Base-by-base conservation (phyloP, 2,329 filamentous ascomycete genomes). In the Calonectria pauciramosa region DNA sequence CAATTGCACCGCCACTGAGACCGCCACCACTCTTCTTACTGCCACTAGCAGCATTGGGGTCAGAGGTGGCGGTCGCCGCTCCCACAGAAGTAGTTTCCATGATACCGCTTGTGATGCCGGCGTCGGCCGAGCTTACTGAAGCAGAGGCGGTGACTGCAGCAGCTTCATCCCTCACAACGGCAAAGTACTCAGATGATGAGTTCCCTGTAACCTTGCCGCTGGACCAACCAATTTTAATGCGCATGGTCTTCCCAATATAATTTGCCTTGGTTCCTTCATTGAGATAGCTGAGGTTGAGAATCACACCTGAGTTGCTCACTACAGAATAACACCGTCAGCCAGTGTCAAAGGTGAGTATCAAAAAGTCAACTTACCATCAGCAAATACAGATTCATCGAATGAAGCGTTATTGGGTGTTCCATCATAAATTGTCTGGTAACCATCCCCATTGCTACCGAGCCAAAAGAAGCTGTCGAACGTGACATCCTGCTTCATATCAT, bases 1-100 rank as follows among this genome's bases (percentile, higher is more conserved):
- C 86, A 44, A 87, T 87, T 68, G 87, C 87, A 30, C 87, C 89
- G 0, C 80, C 82, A 4, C 84, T 81, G 4, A 90, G 82, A 3
- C 84, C 80, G 13, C 80, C 77, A 16, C 80, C 75, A 34, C 79
- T n/a, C 70, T 32, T 20, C 2, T 76, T 70, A 4, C 41, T 36
- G 41, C 28, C 44, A n/a, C 70, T 44, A 7, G 70, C 38, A 34
- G 18, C 70, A 8, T 7, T 11, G 20, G 49, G 18, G 14, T 30
- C 32, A 2, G 32, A 26, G 9, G 66, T 30, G 32, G 49, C 5
- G 16, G 9, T 36, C 11, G 13, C 34, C 36, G 18, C 6, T n/a
- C 14, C 18, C 3, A 52, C 9, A 13, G 20, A 32, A 5, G 14
- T 28, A 30, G 52, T 26, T 36, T 60, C 56, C 6, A 26, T n/a